A percentile compares a stretch with the other conserved stretches of the same genome.
These are phyloP conservation scores for Leptosphaerulina australis DNA, from an alignment of 2,329 filamentous ascomycete genomes.

Conservation along the genomic window DNA sequence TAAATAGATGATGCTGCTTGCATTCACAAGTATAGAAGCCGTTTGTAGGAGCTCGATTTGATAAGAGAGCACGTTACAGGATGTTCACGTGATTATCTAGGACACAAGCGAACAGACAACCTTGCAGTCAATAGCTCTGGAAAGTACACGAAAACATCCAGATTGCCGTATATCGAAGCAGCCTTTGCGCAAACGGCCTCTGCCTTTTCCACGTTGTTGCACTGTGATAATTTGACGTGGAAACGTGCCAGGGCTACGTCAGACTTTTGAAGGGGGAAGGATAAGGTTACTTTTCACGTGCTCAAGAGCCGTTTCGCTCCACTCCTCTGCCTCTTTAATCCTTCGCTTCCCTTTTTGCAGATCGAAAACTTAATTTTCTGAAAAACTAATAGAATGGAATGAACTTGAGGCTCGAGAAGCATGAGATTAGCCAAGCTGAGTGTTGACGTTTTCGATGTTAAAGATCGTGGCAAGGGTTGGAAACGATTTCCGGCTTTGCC, in stretches of 20 bases:
- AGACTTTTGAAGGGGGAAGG: background rate
- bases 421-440: conserved; percentile 14
- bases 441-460: conserved; percentile 25
- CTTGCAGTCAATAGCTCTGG: background rate
- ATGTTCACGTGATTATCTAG: background rate
- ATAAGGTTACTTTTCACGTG: background rate
- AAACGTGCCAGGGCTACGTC: background rate
- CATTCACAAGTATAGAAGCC: background rate
- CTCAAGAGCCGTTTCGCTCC: too few relatives aligned
- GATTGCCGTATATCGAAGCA: background rate
- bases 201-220: background rate
- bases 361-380: background rate
- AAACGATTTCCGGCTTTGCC: conserved; percentile 12
- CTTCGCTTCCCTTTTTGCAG: background rate
- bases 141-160: background rate
- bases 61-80: background rate
- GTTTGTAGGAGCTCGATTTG: background rate
- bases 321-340: too few relatives aligned
- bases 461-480: conserved; percentile 18
- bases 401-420: background rate
- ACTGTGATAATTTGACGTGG: background rate
- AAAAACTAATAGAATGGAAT: too few relatives aligned
- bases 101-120: background rate
- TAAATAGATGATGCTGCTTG: background rate
- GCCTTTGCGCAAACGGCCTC: background rate